phyloP scores from a whole-genome alignment of 1,139 yeast species.

The Blastobotrys ciferrii region DNA sequence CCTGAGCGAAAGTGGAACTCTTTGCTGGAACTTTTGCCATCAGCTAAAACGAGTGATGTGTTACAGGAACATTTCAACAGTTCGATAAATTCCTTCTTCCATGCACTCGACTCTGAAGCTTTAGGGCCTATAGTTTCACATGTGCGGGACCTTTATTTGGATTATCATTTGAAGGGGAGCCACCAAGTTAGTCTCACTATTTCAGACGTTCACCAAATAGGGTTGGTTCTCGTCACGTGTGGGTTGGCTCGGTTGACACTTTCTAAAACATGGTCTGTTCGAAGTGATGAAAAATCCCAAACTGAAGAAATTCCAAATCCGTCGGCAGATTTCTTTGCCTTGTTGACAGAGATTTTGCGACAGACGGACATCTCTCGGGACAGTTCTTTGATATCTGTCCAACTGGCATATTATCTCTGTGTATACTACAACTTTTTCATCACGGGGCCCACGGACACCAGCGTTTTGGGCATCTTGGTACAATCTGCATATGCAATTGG shows the following conservation, averaged over 20 bases:
- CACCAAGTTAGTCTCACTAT: neutral
- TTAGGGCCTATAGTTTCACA: slow-evolving; percentile 6
- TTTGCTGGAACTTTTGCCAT: slow-evolving; percentile 23
- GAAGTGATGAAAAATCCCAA: neutral
- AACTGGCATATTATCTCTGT: slow-evolving; percentile 19
- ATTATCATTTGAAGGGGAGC: slow-evolving; percentile 1
- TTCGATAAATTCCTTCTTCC: slow-evolving; percentile 21
- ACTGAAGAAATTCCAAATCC: neutral
- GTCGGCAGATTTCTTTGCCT: slow-evolving; percentile 13
- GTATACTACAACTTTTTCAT: slow-evolving; percentile 13
- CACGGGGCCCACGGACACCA: neutral
- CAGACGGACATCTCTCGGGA: slow-evolving; percentile 18
- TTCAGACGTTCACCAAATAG: slow-evolving; percentile 22
- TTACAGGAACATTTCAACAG: slow-evolving; percentile 19
- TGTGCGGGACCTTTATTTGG: slow-evolving; percentile 10
- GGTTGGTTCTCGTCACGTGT: slow-evolving; percentile 21
- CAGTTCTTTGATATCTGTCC: slow-evolving; percentile 20
- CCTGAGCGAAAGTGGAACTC: slow-evolving; percentile 17
- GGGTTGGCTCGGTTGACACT: slow-evolving; percentile 21
- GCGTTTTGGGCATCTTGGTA: slow-evolving; percentile 18
- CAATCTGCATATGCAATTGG: slow-evolving; percentile 23
- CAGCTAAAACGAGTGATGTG: slow-evolving; percentile 17
- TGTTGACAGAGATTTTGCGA: slow-evolving; percentile 13
- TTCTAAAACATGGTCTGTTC: neutral
- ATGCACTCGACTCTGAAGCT: slow-evolving; percentile 15